These are phyloP conservation scores for Coniochaeta prunicola DNA, from an alignment of 2,329 filamentous ascomycete species.

Conservation along the genomic window DNA sequence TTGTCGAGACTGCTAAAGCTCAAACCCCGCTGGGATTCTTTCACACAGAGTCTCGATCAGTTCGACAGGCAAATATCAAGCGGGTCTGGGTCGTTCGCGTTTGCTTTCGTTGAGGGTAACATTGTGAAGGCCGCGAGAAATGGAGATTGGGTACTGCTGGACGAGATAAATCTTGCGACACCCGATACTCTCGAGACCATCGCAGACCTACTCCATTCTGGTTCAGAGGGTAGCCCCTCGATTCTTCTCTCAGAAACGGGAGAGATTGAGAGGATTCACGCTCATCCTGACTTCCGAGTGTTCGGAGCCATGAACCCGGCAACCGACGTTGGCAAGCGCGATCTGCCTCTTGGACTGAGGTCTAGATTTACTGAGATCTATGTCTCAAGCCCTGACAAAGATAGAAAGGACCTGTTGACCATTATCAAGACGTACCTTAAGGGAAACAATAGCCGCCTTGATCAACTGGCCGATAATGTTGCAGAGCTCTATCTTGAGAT, in stretches of 20 bases:
- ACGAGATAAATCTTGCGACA: slow-evolving; percentile 95
- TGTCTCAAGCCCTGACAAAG: slow-evolving; percentile 81
- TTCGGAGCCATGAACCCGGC: slow-evolving; percentile 99
- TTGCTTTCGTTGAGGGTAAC: slow-evolving; percentile 93
- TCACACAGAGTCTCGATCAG: slow-evolving; percentile 65
- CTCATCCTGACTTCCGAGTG: slow-evolving; percentile 88
- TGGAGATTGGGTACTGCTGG: slow-evolving; percentile 92
- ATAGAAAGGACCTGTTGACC: slow-evolving; percentile 76
- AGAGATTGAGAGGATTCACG: slow-evolving; percentile 81
- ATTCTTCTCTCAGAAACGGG: slow-evolving; percentile 89
- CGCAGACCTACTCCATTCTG: slow-evolving; percentile 74
- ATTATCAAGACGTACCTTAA: slow-evolving; percentile 87
- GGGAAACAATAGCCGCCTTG: slow-evolving; percentile 61
- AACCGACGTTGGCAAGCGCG: slow-evolving; percentile 93
- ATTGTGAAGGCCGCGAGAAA: slow-evolving; percentile 94
- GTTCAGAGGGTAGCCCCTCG: slow-evolving; percentile 65
- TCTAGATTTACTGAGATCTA: slow-evolving; percentile 95
- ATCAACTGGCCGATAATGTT: slow-evolving; percentile 70
- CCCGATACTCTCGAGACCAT: slow-evolving; percentile 93
- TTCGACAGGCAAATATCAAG: slow-evolving; percentile 74
- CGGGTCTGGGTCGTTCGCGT: slow-evolving; percentile 72
- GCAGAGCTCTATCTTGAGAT: slow-evolving; percentile 83
- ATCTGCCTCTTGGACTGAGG: slow-evolving; percentile 79
- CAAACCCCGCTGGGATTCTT: slow-evolving; percentile 69
- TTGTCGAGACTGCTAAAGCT: slow-evolving; percentile 54